A percentile compares a stretch with the other conserved stretches of the same genome.
phyloP scores from a whole-genome alignment of 2,329 filamentous ascomycete genomes.

The Alternaria triticina region DNA sequence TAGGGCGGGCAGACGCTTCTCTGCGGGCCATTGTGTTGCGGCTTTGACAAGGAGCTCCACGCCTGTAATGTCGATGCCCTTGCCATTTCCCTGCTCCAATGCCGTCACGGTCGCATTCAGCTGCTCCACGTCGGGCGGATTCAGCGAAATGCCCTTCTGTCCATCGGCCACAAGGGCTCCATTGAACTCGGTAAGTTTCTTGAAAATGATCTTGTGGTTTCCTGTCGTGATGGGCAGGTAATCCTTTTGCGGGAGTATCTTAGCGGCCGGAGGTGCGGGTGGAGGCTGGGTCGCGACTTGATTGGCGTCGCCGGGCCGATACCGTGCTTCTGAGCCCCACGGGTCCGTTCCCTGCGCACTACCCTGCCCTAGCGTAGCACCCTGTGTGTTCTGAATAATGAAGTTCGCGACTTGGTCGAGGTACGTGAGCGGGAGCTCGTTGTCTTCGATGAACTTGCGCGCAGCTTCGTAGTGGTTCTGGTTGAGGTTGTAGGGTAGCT shows the following conservation, averaged over 20 bases:
- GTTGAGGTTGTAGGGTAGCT: slow-evolving; percentile 90
- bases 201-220: slow-evolving; percentile 73
- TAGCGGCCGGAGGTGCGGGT: slow-evolving; percentile 54
- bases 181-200: slow-evolving; percentile 79
- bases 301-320: slow-evolving; percentile 72
- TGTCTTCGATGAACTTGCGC: slow-evolving; percentile 86
- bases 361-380: slow-evolving; percentile 75
- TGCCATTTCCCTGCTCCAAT: slow-evolving; percentile 61
- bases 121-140: slow-evolving; percentile 70
- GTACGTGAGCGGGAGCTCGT: slow-evolving; percentile 85
- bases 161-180: slow-evolving; percentile 72
- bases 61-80: slow-evolving; percentile 55
- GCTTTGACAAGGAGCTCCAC: slow-evolving; percentile 73
- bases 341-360: slow-evolving; percentile 67
- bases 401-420: slow-evolving; percentile 93
- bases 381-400: slow-evolving; percentile 87
- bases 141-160: slow-evolving; percentile 75
- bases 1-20: slow-evolving; percentile 80
- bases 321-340: slow-evolving; percentile 78
- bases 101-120: slow-evolving; percentile 68
- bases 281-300: slow-evolving; percentile 43
- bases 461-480: slow-evolving; percentile 93
- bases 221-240: slow-evolving; percentile 80
- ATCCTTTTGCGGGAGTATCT: slow-evolving; percentile 76
- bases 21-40: slow-evolving; percentile 78